These are phyloP conservation scores for Austroboletus olivaceoglutinosus DNA, from an alignment of 1,284 basidiomycete genomes.

Conservation along the genomic window DNA sequence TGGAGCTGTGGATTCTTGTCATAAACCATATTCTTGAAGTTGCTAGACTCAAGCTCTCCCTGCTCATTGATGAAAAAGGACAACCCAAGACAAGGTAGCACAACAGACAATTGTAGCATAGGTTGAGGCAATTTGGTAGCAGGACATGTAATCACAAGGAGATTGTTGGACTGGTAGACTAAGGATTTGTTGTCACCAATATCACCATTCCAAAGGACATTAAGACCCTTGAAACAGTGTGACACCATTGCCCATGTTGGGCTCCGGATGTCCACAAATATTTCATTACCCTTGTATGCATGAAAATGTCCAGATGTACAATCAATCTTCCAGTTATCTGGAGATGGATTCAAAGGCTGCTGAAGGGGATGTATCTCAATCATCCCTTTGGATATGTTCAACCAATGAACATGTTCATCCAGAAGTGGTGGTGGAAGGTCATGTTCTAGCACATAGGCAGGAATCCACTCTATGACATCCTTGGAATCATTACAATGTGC, in stretches of 20 bases:
- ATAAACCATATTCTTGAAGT: slow-evolving; percentile 12
- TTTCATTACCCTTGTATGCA: slow-evolving; percentile 8
- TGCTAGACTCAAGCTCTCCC: slow-evolving; percentile 24
- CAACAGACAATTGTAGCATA: too few relatives aligned
- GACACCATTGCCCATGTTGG: slow-evolving; percentile 30
- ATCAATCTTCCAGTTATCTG: slow-evolving; percentile 8
- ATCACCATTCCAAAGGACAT: neutral
- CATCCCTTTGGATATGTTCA: slow-evolving; percentile 23
- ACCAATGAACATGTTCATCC: slow-evolving; percentile 37
- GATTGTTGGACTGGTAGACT: too few relatives aligned
- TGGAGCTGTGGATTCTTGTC: slow-evolving; percentile 14
- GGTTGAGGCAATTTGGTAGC: neutral
- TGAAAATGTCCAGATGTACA: slow-evolving; percentile 1
- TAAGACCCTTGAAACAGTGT: slow-evolving; percentile 10
- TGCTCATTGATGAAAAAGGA: slow-evolving; percentile 27
- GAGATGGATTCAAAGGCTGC: slow-evolving; percentile 15
- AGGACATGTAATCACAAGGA: neutral
- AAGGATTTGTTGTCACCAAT: too few relatives aligned
- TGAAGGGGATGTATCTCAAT: slow-evolving; percentile 37
- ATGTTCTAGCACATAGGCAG: neutral
- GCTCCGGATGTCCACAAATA: slow-evolving; percentile 31
- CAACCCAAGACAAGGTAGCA: neutral
- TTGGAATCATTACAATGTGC: neutral
- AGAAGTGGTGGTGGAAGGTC: slow-evolving; percentile 39
- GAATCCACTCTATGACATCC: slow-evolving; percentile 21